Evolutionary conservation across 2,329 filamentous ascomycete genomes (phyloP), one percentile per base, ranked within the genome.

Genomic region (Xylaria sp.): DNA sequence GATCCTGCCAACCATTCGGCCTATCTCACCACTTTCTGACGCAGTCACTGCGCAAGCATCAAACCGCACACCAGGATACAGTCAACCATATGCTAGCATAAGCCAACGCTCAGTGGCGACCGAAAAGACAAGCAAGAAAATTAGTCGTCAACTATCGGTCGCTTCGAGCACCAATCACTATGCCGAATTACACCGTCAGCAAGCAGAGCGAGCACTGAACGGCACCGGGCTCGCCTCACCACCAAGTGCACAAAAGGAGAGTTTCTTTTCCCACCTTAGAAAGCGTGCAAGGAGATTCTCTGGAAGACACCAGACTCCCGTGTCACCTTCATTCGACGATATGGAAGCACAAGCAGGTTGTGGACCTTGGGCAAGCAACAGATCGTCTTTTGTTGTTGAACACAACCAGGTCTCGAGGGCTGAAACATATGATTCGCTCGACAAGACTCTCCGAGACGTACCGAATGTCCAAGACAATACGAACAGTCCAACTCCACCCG

Each of bases 191-290:
- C 93, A 97, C 75, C 87, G 94, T 58, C 92, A 94, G 78, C 92
- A 98, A 77, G 92, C 94, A 14, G 94, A 98, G 77, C 86, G 92
- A 66, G 92, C 93, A 38, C 83, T 98, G 47, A 97, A 93, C 74
- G 95, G 94, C 56, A 89, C 90, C 71, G 91, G 89, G 21, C 81
- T 94, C 23, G 88, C 86, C 15, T 95, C 92, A 5, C 92, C 93
- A 3, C 88, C 89, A 0, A 89, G 85, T 71, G 91, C 86, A 17
- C 91, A 93, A 60, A 96, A 96, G 74, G 95, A 99, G 77, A 92
- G 95, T 77, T 99, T 99, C 82, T 99, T 99, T 79, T 98, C 95
- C 0, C 95, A 99, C 75, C 84, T 99, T 7, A 87, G 95, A 60
- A 99, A 99, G 78, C 89, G 94, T 54, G 95, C 96, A 28, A 87